phyloP scores from a whole-genome alignment of 2,329 filamentous ascomycete species.

The Lachnellula occidentalis region DNA sequence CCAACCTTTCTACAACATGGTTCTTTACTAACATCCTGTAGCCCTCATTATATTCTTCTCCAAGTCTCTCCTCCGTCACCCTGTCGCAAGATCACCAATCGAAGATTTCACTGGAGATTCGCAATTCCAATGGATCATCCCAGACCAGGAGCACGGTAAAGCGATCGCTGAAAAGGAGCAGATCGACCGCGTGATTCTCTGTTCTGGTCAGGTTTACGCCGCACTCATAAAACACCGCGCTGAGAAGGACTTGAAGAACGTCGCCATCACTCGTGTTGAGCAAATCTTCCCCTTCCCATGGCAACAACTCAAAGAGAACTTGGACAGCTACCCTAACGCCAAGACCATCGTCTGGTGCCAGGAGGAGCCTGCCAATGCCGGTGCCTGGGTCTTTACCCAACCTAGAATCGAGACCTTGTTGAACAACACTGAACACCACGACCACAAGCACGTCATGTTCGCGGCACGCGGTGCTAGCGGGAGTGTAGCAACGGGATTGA shows the following conservation, averaged over 20 bases:
- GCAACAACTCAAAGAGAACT: conserved; percentile 92
- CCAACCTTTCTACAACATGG: not conserved
- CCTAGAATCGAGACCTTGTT: conserved; percentile 94
- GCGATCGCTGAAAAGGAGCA: conserved; percentile 73
- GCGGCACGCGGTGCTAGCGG: conserved; percentile 91
- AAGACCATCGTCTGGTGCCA: conserved; percentile 97
- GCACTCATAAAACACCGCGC: conserved; percentile 87
- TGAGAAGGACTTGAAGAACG: conserved; percentile 79
- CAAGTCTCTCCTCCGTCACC: conserved; percentile 92
- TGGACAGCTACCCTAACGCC: conserved; percentile 94
- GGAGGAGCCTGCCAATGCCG: conserved; percentile 96
- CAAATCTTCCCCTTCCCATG: conserved; percentile 99
- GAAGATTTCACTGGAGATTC: conserved; percentile 88
- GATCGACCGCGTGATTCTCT: conserved; percentile 91
- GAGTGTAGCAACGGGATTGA: conserved; percentile 88
- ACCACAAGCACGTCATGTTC: conserved; percentile 95
- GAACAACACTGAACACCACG: conserved; percentile 87
- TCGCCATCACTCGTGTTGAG: conserved; percentile 91
- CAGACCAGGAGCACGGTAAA: conserved; percentile 77
- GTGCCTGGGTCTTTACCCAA: conserved; percentile 95
- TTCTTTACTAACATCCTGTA: conserved; percentile 33
- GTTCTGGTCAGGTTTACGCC: conserved; percentile 89
- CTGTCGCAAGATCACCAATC: conserved; percentile 79
- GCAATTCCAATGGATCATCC: conserved; percentile 95
- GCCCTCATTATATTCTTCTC: conserved; percentile 97